Evolutionary conservation across 192 early-diverging fungal species (phyloP), one percentile per base, ranked within the genome.

Genomic region (Chytriomyces sp.): DNA sequence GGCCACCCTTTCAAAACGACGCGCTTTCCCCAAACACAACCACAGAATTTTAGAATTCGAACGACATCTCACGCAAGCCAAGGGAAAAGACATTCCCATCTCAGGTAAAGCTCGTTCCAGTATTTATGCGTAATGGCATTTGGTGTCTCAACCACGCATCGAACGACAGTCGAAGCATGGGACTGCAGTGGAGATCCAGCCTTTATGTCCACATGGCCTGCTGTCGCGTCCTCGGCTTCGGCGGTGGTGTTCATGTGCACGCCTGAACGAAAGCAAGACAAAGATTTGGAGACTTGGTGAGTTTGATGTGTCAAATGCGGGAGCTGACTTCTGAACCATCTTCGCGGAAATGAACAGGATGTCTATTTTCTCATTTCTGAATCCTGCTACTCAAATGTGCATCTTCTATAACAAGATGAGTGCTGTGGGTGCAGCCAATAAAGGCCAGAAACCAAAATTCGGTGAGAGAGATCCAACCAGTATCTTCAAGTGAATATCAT

Each of bases 121-220:
- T 36, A 30, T 62, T 56, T 75, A 34, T 31, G 17, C 38, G 32
- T 33, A 10, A 36, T 12, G 12, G 12, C 2, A 61, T 49, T 62
- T 39, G 14, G 32, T 34, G 14, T 25, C 22, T 22, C n/a, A n/a
- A n/a, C n/a, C n/a, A n/a, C n/a, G n/a, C n/a, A n/a, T n/a, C n/a
- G n/a, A n/a, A n/a, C 26, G 40, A 4, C 49, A 78, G 78, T 80
- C 10, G 82, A 84, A 58, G 52, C 80, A 36, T 84, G 82, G 82
- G 82, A 84, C 64, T 84, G 82, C 70, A 76, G 75, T 53, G 82
- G 82, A 14, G 76, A 84, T 67, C 64, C 75, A 10, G 38, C 74
- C 62, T 74, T 70, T 38, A 68, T 74, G 49, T 73, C 49, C 32
- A 34, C 54, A 22, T 80, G 78, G 82, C 73, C 64, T 34, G 64